phyloP scores from a whole-genome alignment of 1,284 basidiomycete genomes.

The Austroboletus niveus region DNA sequence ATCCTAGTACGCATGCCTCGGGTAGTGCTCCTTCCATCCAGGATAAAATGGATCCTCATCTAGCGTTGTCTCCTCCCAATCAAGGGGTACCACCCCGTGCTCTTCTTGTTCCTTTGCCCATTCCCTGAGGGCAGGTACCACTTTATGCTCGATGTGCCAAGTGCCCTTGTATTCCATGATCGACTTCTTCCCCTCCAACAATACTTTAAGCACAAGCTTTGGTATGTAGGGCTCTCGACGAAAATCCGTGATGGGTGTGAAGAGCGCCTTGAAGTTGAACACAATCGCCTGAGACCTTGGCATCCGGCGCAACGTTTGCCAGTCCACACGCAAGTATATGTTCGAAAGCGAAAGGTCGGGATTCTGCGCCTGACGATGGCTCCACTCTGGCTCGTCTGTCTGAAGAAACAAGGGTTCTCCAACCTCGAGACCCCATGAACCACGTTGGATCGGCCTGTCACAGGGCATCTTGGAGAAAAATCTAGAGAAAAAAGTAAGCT shows the following conservation, averaged over 20 bases:
- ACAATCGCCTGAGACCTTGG: slow-evolving; percentile 45
- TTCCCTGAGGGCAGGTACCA: slow-evolving; percentile 42
- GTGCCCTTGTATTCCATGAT: slow-evolving; percentile 46
- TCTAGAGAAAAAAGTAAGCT: slow-evolving; percentile 22
- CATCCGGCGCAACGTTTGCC: slow-evolving; percentile 52
- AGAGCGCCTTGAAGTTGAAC: slow-evolving; percentile 53
- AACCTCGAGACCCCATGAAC: slow-evolving; percentile 48
- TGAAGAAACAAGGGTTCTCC: slow-evolving; percentile 47
- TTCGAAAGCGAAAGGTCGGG: slow-evolving; percentile 39
- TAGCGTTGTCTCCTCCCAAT: slow-evolving; percentile 47
- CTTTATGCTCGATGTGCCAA: slow-evolving; percentile 39
- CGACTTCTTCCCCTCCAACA: slow-evolving; percentile 38
- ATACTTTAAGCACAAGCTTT: slow-evolving; percentile 39
- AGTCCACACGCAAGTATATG: slow-evolving; percentile 48
- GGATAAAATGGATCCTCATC: slow-evolving; percentile 51
- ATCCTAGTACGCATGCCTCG: slow-evolving; percentile 11
- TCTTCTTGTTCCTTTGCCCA: slow-evolving; percentile 49
- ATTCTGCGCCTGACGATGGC: slow-evolving; percentile 32
- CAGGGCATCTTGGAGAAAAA: slow-evolving; percentile 46
- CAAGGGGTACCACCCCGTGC: slow-evolving; percentile 41
- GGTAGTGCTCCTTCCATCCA: slow-evolving; percentile 36
- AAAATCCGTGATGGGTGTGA: slow-evolving; percentile 46
- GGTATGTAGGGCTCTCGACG: slow-evolving; percentile 47
- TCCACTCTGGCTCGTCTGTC: slow-evolving; percentile 36
- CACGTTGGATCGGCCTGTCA: slow-evolving; percentile 49